Evolutionary conservation across 1,284 basidiomycete species (phyloP).

Genomic region (Porodaedalea pini): DNA sequence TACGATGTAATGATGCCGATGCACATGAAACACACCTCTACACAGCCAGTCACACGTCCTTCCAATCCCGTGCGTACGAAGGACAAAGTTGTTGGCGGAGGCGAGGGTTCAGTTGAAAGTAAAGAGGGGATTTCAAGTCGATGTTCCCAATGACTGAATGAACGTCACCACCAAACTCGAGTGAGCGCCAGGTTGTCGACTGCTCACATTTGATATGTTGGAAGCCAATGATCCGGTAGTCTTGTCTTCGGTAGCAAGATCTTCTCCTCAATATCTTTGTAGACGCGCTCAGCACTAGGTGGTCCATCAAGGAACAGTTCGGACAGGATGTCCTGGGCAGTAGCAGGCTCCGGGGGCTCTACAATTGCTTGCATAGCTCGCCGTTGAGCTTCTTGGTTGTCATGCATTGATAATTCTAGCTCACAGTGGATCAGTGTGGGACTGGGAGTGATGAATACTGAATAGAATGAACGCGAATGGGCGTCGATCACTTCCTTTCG

Average conservation of each 20-base stretch:
- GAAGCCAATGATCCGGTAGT: slow-evolving; percentile 68
- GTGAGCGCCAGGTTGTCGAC: not conserved
- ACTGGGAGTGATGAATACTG: no score
- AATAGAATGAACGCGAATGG: no score
- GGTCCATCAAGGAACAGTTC: slow-evolving; percentile 52
- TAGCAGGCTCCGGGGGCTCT: slow-evolving; percentile 38
- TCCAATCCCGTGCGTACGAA: slow-evolving; percentile 78
- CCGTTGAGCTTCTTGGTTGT: slow-evolving; percentile 8
- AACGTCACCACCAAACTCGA: not conserved
- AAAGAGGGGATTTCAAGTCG: slow-evolving; percentile 58
- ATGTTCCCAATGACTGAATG: slow-evolving; percentile 66
- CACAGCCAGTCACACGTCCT: slow-evolving; percentile 77
- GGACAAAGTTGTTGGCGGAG: slow-evolving; percentile 73
- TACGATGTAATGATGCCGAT: not conserved
- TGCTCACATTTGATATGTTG: slow-evolving; percentile 71
- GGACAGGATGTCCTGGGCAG: slow-evolving; percentile 43
- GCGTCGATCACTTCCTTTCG: no score
- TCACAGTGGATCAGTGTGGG: no score
- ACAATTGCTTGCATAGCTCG: slow-evolving; percentile 43
- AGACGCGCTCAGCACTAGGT: slow-evolving; percentile 56
- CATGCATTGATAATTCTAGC: not conserved
- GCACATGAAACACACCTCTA: slow-evolving; percentile 53
- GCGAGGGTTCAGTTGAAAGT: slow-evolving; percentile 61
- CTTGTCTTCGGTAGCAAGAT: slow-evolving; percentile 61
- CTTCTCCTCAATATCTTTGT: slow-evolving; percentile 63